These are phyloP conservation scores for Calonectria hawksworthii DNA, from an alignment of 2,329 filamentous ascomycete species.

Conservation along the genomic window DNA sequence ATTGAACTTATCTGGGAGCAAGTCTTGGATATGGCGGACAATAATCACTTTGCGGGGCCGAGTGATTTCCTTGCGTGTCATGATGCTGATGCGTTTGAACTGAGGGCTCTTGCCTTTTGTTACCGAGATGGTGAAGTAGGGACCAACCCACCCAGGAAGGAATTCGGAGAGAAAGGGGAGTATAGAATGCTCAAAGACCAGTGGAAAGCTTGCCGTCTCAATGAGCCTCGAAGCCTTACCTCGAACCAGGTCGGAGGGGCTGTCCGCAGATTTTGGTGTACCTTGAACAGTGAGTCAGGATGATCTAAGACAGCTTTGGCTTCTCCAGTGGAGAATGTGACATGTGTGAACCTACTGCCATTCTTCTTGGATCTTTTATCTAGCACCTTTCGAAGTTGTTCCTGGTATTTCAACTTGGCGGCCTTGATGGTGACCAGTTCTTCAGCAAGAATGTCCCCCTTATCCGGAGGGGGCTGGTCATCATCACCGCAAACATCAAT, in stretches of 20 bases:
- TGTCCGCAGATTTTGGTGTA: slow-evolving; percentile 49
- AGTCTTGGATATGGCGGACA: slow-evolving; percentile 56
- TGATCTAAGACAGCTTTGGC: neutral
- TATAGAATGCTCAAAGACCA: slow-evolving; percentile 59
- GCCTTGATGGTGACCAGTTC: slow-evolving; percentile 43
- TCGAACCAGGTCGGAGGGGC: slow-evolving; percentile 47
- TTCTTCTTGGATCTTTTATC: slow-evolving; percentile 52
- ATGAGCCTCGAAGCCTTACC: slow-evolving; percentile 46
- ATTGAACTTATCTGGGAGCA: slow-evolving; percentile 53
- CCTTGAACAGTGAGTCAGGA: slow-evolving; percentile 34
- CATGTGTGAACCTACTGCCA: slow-evolving; percentile 38
- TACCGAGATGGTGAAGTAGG: slow-evolving; percentile 56
- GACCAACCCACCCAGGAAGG: slow-evolving; percentile 58
- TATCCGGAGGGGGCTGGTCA: neutral
- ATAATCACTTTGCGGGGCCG: slow-evolving; percentile 56
- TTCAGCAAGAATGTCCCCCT: neutral
- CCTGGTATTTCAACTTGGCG: slow-evolving; percentile 53
- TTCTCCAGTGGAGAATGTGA: neutral
- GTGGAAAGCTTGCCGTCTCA: slow-evolving; percentile 55
- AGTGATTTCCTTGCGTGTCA: slow-evolving; percentile 52
- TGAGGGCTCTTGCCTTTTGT: slow-evolving; percentile 52
- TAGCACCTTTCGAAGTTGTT: slow-evolving; percentile 51
- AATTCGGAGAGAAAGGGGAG: slow-evolving; percentile 60
- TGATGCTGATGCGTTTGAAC: slow-evolving; percentile 56
- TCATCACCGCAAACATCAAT: neutral